phyloP scores from a whole-genome alignment of 106 monocot species.

The Acorus gramineus region DNA sequence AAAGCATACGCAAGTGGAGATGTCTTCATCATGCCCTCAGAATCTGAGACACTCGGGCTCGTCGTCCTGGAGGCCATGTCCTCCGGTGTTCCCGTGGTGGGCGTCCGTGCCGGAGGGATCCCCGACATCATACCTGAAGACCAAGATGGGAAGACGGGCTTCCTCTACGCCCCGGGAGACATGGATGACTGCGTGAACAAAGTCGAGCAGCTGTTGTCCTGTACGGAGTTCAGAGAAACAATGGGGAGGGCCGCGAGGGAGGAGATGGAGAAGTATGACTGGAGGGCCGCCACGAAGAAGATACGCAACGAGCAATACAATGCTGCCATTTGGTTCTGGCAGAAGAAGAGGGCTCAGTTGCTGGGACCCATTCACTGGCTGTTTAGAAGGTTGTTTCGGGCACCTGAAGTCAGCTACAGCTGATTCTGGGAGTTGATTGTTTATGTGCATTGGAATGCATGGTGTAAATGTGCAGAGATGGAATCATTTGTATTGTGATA shows the following conservation, averaged over 20 bases:
- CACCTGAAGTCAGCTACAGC: constrained; percentile 14
- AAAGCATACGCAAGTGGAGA: constrained; percentile 88
- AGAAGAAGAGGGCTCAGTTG: constrained; percentile 52
- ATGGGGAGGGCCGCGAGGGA: constrained; percentile 61
- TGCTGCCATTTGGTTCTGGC: constrained; percentile 85
- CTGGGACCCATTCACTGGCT: constrained; percentile 64
- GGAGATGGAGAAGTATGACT: constrained; percentile 88
- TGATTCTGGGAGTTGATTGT: background rate
- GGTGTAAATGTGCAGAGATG: too few relatives aligned
- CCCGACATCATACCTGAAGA: constrained; percentile 75
- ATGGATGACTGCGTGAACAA: constrained; percentile 75
- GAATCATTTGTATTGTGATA: too few relatives aligned
- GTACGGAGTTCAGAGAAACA: constrained; percentile 39
- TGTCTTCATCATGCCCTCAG: constrained; percentile 85
- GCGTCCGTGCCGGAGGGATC: constrained; percentile 85
- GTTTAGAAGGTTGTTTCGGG: constrained; percentile 17
- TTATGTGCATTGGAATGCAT: too few relatives aligned
- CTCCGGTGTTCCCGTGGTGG: constrained; percentile 76
- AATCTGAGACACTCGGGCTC: constrained; percentile 84
- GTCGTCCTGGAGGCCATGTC: constrained; percentile 98
- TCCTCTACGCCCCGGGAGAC: constrained; percentile 67
- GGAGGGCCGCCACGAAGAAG: constrained; percentile 67
- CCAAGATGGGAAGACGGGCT: constrained; percentile 77
- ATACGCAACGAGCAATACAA: constrained; percentile 85
- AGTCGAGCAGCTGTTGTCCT: constrained; percentile 31